phyloP scores from a whole-genome alignment of 768 basidiomycete genomes.

The Thelephora ganbajun region DNA sequence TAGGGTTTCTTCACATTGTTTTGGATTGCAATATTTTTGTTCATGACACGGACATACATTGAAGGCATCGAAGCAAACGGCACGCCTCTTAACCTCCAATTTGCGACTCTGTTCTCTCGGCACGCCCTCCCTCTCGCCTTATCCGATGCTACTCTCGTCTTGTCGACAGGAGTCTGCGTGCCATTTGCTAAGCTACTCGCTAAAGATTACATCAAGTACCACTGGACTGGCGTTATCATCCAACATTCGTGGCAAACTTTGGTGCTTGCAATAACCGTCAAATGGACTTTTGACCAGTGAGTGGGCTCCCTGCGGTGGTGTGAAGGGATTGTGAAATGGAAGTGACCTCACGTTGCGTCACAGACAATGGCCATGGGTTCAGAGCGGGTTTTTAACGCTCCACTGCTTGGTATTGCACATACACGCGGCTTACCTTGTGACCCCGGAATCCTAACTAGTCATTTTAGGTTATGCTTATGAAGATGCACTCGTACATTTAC shows the following conservation, averaged over 20 bases:
- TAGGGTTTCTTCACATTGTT: slow-evolving; percentile 93
- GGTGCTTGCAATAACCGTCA: slow-evolving; percentile 60
- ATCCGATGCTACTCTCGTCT: slow-evolving; percentile 72
- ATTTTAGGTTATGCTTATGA: slow-evolving; percentile 72
- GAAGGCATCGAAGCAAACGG: slow-evolving; percentile 68
- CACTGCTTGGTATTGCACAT: slow-evolving; percentile 54
- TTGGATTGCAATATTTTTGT: slow-evolving; percentile 81
- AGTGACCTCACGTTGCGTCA: background rate
- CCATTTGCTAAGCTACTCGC: slow-evolving; percentile 69
- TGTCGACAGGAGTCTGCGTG: slow-evolving; percentile 64
- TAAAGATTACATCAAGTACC: slow-evolving; percentile 71
- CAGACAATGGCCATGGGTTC: slow-evolving; percentile 96
- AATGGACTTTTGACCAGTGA: slow-evolving; percentile 83
- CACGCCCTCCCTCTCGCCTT: slow-evolving; percentile 75
- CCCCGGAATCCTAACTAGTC: background rate
- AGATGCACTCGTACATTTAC: slow-evolving; percentile 89
- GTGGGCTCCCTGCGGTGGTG: slow-evolving; percentile 5
- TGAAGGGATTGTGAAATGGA: background rate
- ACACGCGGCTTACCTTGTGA: background rate
- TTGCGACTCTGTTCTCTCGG: slow-evolving; percentile 78
- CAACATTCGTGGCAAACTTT: slow-evolving; percentile 73
- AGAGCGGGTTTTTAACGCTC: slow-evolving; percentile 78
- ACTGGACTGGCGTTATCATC: slow-evolving; percentile 58
- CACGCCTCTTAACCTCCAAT: slow-evolving; percentile 60
- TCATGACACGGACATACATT: slow-evolving; percentile 66